Conservation (phyloP, 2,329 filamentous ascomycete species). For the Ambrosiella xylebori region DNA sequence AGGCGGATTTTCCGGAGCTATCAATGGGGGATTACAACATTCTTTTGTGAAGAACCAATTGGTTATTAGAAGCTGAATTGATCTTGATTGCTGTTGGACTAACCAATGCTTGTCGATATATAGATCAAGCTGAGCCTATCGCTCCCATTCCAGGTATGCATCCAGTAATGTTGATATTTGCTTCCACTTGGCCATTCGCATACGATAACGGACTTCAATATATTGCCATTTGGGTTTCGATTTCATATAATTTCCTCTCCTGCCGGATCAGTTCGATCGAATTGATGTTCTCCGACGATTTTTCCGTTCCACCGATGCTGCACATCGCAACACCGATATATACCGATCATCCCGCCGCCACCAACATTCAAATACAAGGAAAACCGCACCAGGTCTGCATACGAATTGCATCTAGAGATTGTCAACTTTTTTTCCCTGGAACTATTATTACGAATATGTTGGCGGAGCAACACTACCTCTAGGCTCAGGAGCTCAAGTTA, state of each 20-base stretch:
- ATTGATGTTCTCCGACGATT: neutral
- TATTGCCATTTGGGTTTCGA: neutral
- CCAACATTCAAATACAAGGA: no score
- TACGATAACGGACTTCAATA: neutral
- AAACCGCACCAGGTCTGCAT: no score
- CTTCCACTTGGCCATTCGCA: neutral
- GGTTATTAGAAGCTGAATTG: neutral
- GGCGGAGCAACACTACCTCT: neutral
- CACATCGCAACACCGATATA: no score
- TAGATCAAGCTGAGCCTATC: slow-evolving; percentile 94
- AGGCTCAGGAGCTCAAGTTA: neutral
- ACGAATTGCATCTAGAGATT: no score
- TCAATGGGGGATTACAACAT: neutral
- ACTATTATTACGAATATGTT: neutral
- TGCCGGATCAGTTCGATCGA: neutral
- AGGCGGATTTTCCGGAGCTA: neutral
- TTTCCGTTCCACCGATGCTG: neutral
- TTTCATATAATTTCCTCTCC: neutral
- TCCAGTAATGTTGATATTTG: neutral
- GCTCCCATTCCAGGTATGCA: slow-evolving; percentile 91
- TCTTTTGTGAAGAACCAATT: neutral
- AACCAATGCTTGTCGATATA: neutral
- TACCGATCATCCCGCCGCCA: no score
- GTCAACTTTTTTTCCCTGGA: neutral
- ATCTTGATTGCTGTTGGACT: neutral